Conservation (phyloP, 2,329 filamentous ascomycete species). For the Aspergillus awamori region DNA sequence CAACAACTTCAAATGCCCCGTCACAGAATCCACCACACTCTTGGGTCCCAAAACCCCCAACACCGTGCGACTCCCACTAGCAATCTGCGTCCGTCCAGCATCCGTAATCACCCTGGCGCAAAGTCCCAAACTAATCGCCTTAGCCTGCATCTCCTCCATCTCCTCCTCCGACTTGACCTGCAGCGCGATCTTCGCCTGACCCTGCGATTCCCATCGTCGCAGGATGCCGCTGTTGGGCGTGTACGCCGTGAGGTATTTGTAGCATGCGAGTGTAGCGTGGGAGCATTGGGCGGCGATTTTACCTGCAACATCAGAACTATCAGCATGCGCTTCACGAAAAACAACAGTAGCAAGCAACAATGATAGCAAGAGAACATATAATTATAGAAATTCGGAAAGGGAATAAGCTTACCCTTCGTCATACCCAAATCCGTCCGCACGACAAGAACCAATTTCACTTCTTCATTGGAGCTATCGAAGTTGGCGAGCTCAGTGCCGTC, state of each 20-base stretch:
- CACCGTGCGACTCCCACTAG: conserved; percentile 87
- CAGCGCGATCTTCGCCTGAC: conserved; percentile 91
- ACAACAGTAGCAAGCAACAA: neutral
- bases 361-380: neutral
- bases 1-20: conserved; percentile 80
- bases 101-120: conserved; percentile 90
- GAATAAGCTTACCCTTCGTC: conserved; percentile 75
- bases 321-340: neutral
- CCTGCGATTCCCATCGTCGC: conserved; percentile 78
- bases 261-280: conserved; percentile 96
- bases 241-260: conserved; percentile 72
- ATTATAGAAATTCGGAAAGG: neutral
- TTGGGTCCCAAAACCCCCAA: conserved; percentile 81
- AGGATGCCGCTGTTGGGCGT: conserved; percentile 65
- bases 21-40: conserved; percentile 83
- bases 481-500: conserved; percentile 51
- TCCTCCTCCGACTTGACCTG: conserved; percentile 86
- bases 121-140: conserved; percentile 79
- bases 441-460: conserved; percentile 92
- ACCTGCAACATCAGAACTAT: conserved; percentile 56
- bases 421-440: conserved; percentile 94
- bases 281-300: conserved; percentile 96
- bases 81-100: conserved; percentile 96
- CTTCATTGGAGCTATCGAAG: conserved; percentile 63
- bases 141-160: conserved; percentile 72